phyloP scores from a whole-genome alignment of 768 basidiomycete species.

The Lactifluus piperatus region DNA sequence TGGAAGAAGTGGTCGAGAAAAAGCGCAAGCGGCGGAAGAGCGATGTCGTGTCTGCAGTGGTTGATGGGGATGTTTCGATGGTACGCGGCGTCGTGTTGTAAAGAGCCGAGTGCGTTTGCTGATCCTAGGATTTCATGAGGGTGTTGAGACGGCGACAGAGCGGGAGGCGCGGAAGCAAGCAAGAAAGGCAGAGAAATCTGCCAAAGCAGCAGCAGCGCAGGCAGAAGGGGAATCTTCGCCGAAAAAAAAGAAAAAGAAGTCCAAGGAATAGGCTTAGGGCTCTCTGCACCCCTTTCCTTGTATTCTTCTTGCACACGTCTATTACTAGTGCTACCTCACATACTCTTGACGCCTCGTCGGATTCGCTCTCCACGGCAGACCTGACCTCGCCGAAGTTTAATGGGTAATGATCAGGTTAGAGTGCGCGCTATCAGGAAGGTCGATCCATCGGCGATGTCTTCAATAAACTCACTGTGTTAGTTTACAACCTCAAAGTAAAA shows the following conservation, averaged over 20 bases:
- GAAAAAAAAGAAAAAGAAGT: slow-evolving; percentile 50
- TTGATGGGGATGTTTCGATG: slow-evolving; percentile 21
- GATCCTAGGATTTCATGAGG: slow-evolving; percentile 24
- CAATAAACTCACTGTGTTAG: no score
- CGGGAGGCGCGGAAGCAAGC: slow-evolving; percentile 74
- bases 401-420: no score
- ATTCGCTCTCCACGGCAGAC: background rate
- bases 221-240: slow-evolving; percentile 38
- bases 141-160: slow-evolving; percentile 74
- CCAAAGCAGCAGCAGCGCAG: slow-evolving; percentile 29
- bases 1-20: slow-evolving; percentile 29
- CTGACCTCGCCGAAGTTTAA: background rate
- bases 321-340: background rate
- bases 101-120: slow-evolving; percentile 1
- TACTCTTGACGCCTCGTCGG: background rate
- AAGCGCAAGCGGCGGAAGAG: slow-evolving; percentile 35
- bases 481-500: no score
- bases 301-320: background rate
- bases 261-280: slow-evolving; percentile 23
- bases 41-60: background rate
- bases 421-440: no score
- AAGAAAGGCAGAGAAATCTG: slow-evolving; percentile 67
- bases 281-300: background rate
- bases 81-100: background rate
- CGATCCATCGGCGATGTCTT: no score